phyloP scores from a whole-genome alignment of 73 alveolate genomes.

The Vitrella brassicaformis region DNA sequence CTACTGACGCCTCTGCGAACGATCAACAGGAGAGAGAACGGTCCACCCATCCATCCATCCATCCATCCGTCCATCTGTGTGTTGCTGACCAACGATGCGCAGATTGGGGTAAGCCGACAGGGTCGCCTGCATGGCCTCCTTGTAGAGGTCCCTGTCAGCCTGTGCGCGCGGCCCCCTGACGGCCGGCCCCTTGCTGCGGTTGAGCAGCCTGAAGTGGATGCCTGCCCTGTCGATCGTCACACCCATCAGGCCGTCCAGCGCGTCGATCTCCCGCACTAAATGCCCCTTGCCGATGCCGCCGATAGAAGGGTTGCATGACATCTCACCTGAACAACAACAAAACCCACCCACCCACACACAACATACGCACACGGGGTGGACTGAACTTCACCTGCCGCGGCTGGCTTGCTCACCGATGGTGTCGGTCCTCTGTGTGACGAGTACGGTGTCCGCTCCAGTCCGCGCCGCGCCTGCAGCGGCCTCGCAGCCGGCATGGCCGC shows the following conservation, averaged over 20 bases:
- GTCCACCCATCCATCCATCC: not conserved
- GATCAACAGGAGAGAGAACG: not conserved
- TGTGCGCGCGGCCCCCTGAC: conserved; percentile 60
- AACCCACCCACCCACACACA: not conserved
- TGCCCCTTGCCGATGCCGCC: conserved; percentile 62
- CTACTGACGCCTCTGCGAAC: not conserved
- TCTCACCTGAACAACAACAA: not conserved
- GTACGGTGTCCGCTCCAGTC: conserved; percentile 49
- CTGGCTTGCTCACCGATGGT: conserved; percentile 62
- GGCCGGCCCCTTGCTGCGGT: conserved; percentile 52
- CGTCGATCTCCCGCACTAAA: conserved; percentile 55
- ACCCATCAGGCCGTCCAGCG: conserved; percentile 56
- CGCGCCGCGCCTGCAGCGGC: conserved; percentile 62
- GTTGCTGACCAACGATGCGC: too few species aligned
- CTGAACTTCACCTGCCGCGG: conserved; percentile 5
- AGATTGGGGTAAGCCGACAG: conserved; percentile 5
- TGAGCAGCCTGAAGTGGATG: conserved; percentile 50
- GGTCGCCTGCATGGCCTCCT: conserved; percentile 27
- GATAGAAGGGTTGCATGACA: conserved; percentile 35
- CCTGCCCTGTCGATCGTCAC: conserved; percentile 49
- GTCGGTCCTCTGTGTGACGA: conserved; percentile 35
- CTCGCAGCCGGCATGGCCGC: conserved; percentile 69
- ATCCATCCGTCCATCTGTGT: conserved; percentile 3
- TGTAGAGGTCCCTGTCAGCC: conserved; percentile 56
- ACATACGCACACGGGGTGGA: not conserved